phyloP scores from a whole-genome alignment of 2,329 filamentous ascomycete species.

The Neurospora sp. region DNA sequence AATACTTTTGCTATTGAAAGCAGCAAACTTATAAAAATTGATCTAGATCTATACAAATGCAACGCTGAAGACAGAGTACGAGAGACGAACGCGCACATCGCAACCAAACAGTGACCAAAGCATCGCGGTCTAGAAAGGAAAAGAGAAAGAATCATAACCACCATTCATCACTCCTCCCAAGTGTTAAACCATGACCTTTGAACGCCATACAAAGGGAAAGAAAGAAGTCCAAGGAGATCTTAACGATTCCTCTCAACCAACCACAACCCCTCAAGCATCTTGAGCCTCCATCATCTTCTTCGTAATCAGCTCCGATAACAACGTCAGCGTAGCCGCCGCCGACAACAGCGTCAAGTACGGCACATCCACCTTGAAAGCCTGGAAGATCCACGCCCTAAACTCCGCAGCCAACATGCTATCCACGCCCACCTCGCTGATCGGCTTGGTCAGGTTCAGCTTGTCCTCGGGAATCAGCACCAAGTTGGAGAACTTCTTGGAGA shows the following conservation, averaged over 20 bases:
- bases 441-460: not conserved
- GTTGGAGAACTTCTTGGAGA: not conserved
- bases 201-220: not conserved
- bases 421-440: slow-evolving; percentile 24
- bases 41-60: not conserved
- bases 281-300: not conserved
- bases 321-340: slow-evolving; percentile 17
- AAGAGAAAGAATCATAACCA: not conserved
- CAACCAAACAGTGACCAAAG: not conserved
- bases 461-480: not conserved
- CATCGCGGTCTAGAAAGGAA: not conserved
- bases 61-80: not conserved
- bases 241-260: not conserved
- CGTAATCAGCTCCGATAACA: not conserved
- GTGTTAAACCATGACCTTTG: not conserved
- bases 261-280: not conserved
- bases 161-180: not conserved
- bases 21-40: not conserved
- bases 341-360: slow-evolving; percentile 29
- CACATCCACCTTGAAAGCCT: slow-evolving; percentile 27
- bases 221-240: not conserved
- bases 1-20: not conserved
- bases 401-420: slow-evolving; percentile 29
- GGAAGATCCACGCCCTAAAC: slow-evolving; percentile 27
- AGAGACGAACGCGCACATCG: not conserved